Base-by-base conservation (phyloP, 176 grass and related monocot genomes). In the Musa acuminata region DNA sequence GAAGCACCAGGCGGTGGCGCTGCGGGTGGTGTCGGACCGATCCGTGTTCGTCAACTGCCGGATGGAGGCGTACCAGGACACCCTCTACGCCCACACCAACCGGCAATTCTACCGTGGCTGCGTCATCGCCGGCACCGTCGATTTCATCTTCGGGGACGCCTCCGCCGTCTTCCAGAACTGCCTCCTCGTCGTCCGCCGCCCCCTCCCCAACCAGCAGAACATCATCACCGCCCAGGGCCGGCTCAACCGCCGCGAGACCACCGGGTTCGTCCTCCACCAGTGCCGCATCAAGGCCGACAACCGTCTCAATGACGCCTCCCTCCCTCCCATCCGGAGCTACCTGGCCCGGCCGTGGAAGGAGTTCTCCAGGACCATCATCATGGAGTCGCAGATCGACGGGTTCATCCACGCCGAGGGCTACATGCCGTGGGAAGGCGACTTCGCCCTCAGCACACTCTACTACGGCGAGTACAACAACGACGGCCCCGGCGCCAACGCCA, bases 11-110 rank as follows among this genome's bases (percentile, higher is more conserved):
- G 94, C 94, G 11, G 72, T 91, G 80, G 90, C 94, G 72, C 82
- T 93, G 73, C 90, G 86, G 9, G 94, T 98, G 8, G 85, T 83
- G 72, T 72, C 75, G 8, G 95, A 98, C 80, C 64, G 77, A 73
- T 55, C 72, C 67, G 80, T 93, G 82, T 93, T 98, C 87, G 77
- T 91, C 51, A 85, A 90, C 80, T 93, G 94, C 82, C 74, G 82
- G 53, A 84, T 98, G 82, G 95, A 91, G 72, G 95, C 86, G 25
- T 83, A 94, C 88, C 90, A 98, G 79, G 88, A 91, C 86, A 98
- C 88, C 35, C 84, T 98, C 49, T 91, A 89, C 81, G 84, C 90
- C 27, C 94, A 97, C 71, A 86, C 84, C 13, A 86, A 98, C 75
- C 90, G 86, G 0, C 90, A 98, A 80, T 98, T 85, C 82, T 98